phyloP scores from a whole-genome alignment of 2,329 filamentous ascomycete genomes.

The Orbilia oligospora region DNA sequence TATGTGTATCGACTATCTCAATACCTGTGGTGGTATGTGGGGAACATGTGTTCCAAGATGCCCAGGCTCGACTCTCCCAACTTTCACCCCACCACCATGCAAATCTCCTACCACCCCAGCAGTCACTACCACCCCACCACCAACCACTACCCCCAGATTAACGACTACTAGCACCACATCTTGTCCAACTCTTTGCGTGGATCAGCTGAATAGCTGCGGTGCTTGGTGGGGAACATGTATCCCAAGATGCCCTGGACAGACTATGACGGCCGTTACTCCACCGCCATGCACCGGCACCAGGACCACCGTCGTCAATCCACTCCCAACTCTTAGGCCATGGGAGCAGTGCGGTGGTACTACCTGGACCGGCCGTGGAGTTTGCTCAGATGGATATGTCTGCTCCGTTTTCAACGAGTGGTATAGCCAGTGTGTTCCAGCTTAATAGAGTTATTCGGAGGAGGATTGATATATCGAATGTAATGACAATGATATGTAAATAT shows the following conservation, averaged over 20 bases:
- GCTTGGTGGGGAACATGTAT: conserved; percentile 34
- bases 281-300: conserved; percentile 15
- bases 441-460: neutral
- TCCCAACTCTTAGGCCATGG: conserved; percentile 1
- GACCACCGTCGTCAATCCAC: neutral
- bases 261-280: neutral
- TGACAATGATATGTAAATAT: neutral
- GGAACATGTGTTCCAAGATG: conserved; percentile 38
- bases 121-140: neutral
- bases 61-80: conserved; percentile 1
- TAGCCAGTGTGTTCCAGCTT: conserved; percentile 27
- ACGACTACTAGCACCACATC: conserved; percentile 15
- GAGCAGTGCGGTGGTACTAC: conserved; percentile 31
- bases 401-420: conserved; percentile 26
- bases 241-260: conserved; percentile 18
- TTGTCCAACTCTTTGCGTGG: conserved; percentile 19
- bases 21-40: conserved; percentile 35
- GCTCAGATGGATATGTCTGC: conserved; percentile 6
- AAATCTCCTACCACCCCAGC: neutral
- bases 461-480: neutral
- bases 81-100: conserved; percentile 34
- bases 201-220: conserved; percentile 19
- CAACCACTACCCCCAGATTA: conserved; percentile 6
- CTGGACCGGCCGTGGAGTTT: conserved; percentile 33
- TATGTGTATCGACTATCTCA: conserved; percentile 35